Base-by-base conservation (phyloP, 257 asterid species). In the Nicotiana paniculata region DNA sequence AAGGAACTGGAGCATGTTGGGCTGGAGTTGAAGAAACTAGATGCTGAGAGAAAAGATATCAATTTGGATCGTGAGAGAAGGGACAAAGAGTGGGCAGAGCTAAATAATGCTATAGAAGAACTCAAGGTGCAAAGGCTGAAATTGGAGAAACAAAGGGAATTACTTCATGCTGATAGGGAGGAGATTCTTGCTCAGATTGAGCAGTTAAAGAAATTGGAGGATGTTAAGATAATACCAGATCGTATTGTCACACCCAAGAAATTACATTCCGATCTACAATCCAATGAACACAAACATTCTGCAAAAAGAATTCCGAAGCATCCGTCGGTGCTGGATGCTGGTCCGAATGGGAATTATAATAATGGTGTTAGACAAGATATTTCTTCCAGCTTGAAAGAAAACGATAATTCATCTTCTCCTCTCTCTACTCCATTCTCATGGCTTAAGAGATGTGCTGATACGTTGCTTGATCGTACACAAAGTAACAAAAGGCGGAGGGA, bases 381-480 rank as follows among this genome's bases (percentile, higher is more conserved):
- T 74, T 76, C 74, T 17, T 53, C 89, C 81, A 84, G 72, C 72
- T 63, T 37, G 46, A 87, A 87, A 82, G 92, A 82, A 83, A 80
- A 89, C 13, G 88, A 84, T 63, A 87, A 81, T 81, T 69, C 90
- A 24, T 79, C 94, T 77, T 91, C 98, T 87, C 93, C 95, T 54
- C 91, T 94, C 78, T 83, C 95, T 86, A 86, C 92, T 82, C 92
- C 99, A 81, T 85, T 96, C 30, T 91, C 97, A 3, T 96, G 97
- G 99, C 90, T 96, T 77, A 96, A 91, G 85, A 86, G 98, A 33
- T 93, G 92, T 87, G 99, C 98, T 84, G 97, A 96, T 90, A 90
- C 95, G 3, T 83, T 96, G 68, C 92, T 93, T 48, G 99, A 96
- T 84, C 97, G 84, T 80, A 88, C 88, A 21, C 94, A 81, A 83